Evolutionary conservation across 2,329 filamentous ascomycete genomes (phyloP).

Genomic region (Xylaria digitata): DNA sequence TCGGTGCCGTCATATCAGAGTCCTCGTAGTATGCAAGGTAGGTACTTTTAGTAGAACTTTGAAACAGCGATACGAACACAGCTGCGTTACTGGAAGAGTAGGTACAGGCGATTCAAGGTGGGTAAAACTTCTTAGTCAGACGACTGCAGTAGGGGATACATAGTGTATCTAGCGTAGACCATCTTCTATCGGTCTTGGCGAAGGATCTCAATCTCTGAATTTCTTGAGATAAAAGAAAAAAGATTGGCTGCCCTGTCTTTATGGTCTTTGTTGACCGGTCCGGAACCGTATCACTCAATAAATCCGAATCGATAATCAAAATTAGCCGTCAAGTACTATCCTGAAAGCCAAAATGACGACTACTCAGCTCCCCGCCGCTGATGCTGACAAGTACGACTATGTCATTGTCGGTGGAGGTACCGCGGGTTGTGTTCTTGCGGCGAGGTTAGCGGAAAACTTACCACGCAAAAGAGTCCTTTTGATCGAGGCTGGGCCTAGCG

Average conservation of each 20-base stretch:
- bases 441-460: constrained; percentile 82
- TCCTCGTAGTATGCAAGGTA: background rate
- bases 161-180: constrained; percentile 19
- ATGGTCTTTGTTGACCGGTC: constrained; percentile 10
- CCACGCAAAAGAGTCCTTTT: constrained; percentile 84
- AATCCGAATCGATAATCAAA: background rate
- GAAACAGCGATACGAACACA: background rate
- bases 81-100: background rate
- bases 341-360: constrained; percentile 62
- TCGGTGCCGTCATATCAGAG: background rate
- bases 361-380: constrained; percentile 70
- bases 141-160: constrained; percentile 26
- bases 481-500: constrained; percentile 89
- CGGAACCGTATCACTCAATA: constrained; percentile 4
- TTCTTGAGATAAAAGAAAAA: constrained; percentile 19
- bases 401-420: constrained; percentile 87
- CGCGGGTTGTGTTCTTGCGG: constrained; percentile 85
- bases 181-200: constrained; percentile 32
- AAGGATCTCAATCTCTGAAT: constrained; percentile 28
- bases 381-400: constrained; percentile 80
- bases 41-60: background rate
- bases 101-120: constrained; percentile 18
- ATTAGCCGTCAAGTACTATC: background rate
- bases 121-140: constrained; percentile 34
- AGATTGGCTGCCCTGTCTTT: constrained; percentile 19